These are phyloP conservation scores for Penicillium vulpinum DNA, from an alignment of 2,329 filamentous ascomycete species.

Conservation along the genomic window DNA sequence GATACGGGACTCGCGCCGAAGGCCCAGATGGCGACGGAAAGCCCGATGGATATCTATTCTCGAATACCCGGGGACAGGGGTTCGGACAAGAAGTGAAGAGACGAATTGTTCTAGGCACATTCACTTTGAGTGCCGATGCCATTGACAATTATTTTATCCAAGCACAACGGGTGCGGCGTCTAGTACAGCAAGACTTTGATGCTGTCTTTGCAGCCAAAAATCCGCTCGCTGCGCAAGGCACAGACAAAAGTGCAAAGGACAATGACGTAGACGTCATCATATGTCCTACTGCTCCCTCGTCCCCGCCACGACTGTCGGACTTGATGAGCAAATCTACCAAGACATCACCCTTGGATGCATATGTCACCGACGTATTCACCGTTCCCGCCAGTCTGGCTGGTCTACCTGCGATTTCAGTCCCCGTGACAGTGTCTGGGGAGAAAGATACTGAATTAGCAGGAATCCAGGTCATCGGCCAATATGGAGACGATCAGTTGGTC, in stretches of 20 bases:
- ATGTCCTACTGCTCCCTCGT: constrained; percentile 80
- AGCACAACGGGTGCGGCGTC: constrained; percentile 80
- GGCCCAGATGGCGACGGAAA: constrained; percentile 55
- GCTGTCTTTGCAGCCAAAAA: constrained; percentile 69
- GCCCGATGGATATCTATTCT: constrained; percentile 63
- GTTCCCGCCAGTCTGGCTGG: constrained; percentile 93
- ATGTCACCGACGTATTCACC: constrained; percentile 93
- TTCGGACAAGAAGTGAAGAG: constrained; percentile 85
- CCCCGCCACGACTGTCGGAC: constrained; percentile 65
- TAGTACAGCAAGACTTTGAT: constrained; percentile 87
- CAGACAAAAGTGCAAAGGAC: constrained; percentile 2
- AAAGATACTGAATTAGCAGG: constrained; percentile 33
- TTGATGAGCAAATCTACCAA: constrained; percentile 41
- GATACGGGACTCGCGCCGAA: constrained; percentile 69
- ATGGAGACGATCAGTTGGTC: constrained; percentile 47
- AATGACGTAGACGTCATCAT: constrained; percentile 75
- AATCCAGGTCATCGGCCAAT: constrained; percentile 51
- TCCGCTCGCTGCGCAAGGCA: constrained; percentile 52
- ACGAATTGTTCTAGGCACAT: constrained; percentile 84
- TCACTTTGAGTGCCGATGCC: constrained; percentile 82
- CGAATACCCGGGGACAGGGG: constrained; percentile 68
- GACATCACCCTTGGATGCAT: constrained; percentile 65
- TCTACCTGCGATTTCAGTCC: constrained; percentile 82
- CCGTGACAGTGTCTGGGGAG: constrained; percentile 50
- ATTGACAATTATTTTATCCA: constrained; percentile 97